A percentile compares a stretch with the other conserved stretches of the same genome.
Conservation (phyloP, 345 rosid genomes). For the Euphorbia pulcherrima region DNA sequence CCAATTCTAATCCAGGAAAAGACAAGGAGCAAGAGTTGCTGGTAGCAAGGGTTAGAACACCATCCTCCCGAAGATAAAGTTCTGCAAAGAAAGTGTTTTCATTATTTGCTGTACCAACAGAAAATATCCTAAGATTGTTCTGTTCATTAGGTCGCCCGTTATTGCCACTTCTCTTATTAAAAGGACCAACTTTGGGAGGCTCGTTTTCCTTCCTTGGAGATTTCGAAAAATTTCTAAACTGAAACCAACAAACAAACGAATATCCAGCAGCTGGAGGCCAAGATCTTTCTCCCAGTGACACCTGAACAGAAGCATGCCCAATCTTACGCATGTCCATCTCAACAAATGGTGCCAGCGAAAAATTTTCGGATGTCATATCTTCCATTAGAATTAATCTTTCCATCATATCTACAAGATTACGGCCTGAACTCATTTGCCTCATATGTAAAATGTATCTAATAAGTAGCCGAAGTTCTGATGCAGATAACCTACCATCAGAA, state of each 20-base stretch:
- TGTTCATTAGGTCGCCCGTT: slow-evolving; percentile 54
- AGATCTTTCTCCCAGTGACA: slow-evolving; percentile 96
- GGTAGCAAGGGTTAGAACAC: slow-evolving; percentile 87
- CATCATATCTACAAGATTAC: slow-evolving; percentile 83
- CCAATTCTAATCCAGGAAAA: slow-evolving; percentile 90
- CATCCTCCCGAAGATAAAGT: slow-evolving; percentile 93
- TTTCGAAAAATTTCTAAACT: slow-evolving; percentile 68
- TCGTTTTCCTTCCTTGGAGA: slow-evolving; percentile 63
- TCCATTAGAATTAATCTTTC: slow-evolving; percentile 84
- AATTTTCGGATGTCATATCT: slow-evolving; percentile 72
- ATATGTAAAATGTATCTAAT: slow-evolving; percentile 79
- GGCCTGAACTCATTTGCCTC: slow-evolving; percentile 74
- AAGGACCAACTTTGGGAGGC: slow-evolving; percentile 48
- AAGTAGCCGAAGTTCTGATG: slow-evolving; percentile 82
- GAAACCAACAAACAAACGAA: slow-evolving; percentile 99
- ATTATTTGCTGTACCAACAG: slow-evolving; percentile 79
- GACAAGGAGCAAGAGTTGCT: slow-evolving; percentile 84
- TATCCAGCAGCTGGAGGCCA: slow-evolving; percentile 99
- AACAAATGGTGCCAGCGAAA: slow-evolving; percentile 87
- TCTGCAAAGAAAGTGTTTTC: slow-evolving; percentile 80
- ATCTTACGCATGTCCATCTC: slow-evolving; percentile 95
- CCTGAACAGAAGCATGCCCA: slow-evolving; percentile 97
- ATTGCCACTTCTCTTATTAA: slow-evolving; percentile 44
- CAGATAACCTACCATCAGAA: slow-evolving; percentile 73
- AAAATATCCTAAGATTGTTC: slow-evolving; percentile 70